Evolutionary conservation across 305 asterid species (phyloP).

Genomic region (Fraxinus latifolia): DNA sequence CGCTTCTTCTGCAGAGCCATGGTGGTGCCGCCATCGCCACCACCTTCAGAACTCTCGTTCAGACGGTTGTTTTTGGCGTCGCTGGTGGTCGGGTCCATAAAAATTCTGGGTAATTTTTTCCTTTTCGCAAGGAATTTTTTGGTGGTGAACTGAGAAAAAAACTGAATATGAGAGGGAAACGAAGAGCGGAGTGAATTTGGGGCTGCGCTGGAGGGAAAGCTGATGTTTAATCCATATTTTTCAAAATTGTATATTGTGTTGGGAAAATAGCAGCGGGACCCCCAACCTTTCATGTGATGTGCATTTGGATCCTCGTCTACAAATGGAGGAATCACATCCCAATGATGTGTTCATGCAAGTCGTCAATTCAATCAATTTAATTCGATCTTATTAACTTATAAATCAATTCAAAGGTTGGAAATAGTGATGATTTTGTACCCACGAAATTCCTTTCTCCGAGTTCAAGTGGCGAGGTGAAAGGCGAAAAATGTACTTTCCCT

Average conservation of each 20-base stretch:
- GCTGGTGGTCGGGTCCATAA: conserved; percentile 9
- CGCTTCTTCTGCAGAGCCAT: conserved; percentile 63
- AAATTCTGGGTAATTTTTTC: neutral
- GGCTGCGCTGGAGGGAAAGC: conserved; percentile 7
- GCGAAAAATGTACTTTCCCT: neutral
- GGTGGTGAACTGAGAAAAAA: neutral
- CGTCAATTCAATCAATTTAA: neutral
- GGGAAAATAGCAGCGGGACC: neutral
- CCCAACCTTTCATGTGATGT: neutral
- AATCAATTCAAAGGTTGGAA: neutral
- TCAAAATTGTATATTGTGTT: neutral
- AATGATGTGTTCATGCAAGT: neutral
- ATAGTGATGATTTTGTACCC: neutral
- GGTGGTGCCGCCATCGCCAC: conserved; percentile 39
- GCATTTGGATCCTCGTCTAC: neutral
- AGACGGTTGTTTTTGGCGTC: conserved; percentile 34
- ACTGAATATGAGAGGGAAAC: neutral
- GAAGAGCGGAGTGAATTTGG: neutral
- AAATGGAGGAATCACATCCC: neutral
- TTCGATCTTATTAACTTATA: neutral
- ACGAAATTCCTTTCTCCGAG: neutral
- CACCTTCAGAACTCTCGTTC: conserved; percentile 47
- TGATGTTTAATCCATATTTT: neutral
- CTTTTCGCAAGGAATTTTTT: neutral
- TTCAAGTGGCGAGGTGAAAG: neutral